phyloP scores from a whole-genome alignment of 139 green algal genomes.

The Gonium pectorale region DNA sequence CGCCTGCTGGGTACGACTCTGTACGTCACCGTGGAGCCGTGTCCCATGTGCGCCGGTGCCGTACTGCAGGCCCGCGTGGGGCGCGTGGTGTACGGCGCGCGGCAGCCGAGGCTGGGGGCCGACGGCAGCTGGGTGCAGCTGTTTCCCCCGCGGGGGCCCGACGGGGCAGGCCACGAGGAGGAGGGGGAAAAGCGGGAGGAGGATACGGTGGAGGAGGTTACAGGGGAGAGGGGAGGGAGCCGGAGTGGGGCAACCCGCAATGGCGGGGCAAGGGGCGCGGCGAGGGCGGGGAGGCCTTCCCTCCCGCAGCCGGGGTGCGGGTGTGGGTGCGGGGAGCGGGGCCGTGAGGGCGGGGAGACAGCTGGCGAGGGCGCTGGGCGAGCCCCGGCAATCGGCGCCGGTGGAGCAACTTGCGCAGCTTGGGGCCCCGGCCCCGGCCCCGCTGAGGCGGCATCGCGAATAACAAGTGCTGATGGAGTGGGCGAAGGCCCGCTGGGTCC shows the following conservation, averaged over 20 bases:
- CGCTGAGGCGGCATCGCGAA: no score
- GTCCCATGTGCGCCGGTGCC: constrained; percentile 95
- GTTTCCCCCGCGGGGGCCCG: constrained; percentile 47
- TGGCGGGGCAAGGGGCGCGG: no score
- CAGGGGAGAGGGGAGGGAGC: not conserved
- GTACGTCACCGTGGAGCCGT: constrained; percentile 96
- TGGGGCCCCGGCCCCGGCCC: no score
- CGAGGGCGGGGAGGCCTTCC: no score
- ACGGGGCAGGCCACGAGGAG: not conserved
- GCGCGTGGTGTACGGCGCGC: constrained; percentile 89
- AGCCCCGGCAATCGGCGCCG: no score
- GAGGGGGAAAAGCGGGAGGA: not conserved
- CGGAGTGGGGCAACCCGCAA: not conserved
- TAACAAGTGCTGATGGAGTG: no score
- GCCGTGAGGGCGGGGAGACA: not conserved
- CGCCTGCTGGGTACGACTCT: constrained; percentile 82
- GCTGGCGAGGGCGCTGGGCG: not conserved
- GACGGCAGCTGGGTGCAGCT: constrained; percentile 92
- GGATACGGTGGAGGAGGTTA: not conserved
- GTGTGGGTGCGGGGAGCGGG: no score
- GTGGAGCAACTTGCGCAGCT: no score
- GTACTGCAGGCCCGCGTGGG: constrained; percentile 85
- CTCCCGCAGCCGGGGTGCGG: no score
- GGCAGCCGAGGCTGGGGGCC: constrained; percentile 82
- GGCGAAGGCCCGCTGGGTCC: no score